Evolutionary conservation across 1,139 yeast genomes (phyloP), one percentile per base, ranked within the genome.

Genomic region (Hemisphaericaspora xylofermentans): DNA sequence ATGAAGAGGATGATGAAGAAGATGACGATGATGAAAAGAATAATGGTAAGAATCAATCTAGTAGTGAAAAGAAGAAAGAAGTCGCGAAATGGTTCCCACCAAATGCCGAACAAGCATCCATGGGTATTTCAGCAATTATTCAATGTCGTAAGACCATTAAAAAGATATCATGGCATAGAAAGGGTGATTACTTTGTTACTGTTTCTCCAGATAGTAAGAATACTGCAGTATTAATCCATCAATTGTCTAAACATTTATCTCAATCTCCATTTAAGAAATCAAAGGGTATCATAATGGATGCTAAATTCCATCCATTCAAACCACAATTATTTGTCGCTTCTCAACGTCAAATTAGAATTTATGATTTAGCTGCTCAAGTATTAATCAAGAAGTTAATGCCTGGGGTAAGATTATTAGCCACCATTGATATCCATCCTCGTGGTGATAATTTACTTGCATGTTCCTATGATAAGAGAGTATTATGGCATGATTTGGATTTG

Each of bases 401-500:
- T 2, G 98, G 98, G 58, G 98, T 96, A 3, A 81, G 96, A 65
- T 88, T 96, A 95, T 76, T 94, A 56, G 82, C 95, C 21, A 76
- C 84, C 49, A 83, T 94, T 57, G 98, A 91, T 61, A 84, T 94
- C 41, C 98, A 93, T 63, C 97, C 98, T 45, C 77, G 94, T 53
- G 99, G 99, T 47, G 98, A 93, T 64, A 91, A 93, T 55, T 79
- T 93, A 42, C 68, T 93, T 50, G 95, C 96, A 13, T 88, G 94
- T 5, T 89, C 97, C 8, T 93, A 82, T 62, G 99, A 93, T 64
- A 89, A 91, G 73, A 80, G 97, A 55, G 95, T 93, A 10, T 78
- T 91, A 52, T 93, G 98, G 98, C 98, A 91, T 59, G 99, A 93
- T 72, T 71, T 93, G 60, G 99, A 93, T 61, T 75, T 94, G 51